Evolutionary conservation across 768 basidiomycete species (phyloP), one percentile per base, ranked within the genome.

Genomic region (Boletus pseudo-olivaceus): DNA sequence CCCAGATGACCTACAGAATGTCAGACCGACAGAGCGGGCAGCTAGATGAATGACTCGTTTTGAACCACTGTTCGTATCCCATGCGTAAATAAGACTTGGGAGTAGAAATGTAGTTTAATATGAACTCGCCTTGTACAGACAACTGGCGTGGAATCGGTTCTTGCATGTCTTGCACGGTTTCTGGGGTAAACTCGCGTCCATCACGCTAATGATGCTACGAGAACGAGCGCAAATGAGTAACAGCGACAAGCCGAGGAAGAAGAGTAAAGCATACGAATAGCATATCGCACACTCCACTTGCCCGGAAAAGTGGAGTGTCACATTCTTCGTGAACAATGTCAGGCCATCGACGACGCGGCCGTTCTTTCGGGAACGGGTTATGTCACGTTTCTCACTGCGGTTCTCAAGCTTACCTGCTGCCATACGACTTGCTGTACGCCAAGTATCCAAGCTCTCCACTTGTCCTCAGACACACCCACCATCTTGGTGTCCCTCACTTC

Each of bases 221-320:
- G 41, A 37, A 49, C 39, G 11, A 43, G 39, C 35, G 42, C 7
- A 41, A 33, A 45, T 43, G 29, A 57, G 40, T 7, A 32, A 30
- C 20, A 10, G 15, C 1, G 19, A 53, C 11, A 7, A 65, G 6
- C 35, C 8, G 3, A 37, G 19, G 15, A 50, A 6, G 19, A 39
- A 45, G 15, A 10, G 27, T 0, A 39, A 51, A 23, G 9, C 52
- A 67, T 88, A 93, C 88, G 90, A 92, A 69, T 95, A 96, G 65
- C 93, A 96, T 55, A 99, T 98, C 1, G 96, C 92, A 70, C 97
- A 99, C 62, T 96, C 93, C 3, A 90, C 90, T 67, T 94, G 88
- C 7, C 96, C 96, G 59, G 96, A 92, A 64, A 98, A 99, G 68
- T 98, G 93, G 19, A 90, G 78, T 0, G 84, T 78, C 41, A 95